phyloP scores from a whole-genome alignment of 768 basidiomycete species.

The Tremella yokohamensis region DNA sequence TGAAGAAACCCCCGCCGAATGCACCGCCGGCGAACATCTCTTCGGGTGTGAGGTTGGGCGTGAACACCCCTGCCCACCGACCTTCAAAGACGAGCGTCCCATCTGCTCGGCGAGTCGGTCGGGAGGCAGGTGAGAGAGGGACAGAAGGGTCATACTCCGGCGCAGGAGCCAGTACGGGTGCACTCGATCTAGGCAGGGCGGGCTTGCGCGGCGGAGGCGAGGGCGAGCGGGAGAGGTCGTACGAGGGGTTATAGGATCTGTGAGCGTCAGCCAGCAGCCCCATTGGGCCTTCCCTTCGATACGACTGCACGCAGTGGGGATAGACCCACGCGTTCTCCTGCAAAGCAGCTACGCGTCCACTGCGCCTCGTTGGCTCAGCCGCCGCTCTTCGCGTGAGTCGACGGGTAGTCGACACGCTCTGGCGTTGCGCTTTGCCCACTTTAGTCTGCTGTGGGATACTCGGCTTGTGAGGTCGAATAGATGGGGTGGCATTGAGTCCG shows the following conservation, averaged over 20 bases:
- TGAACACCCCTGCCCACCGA: conserved; percentile 43
- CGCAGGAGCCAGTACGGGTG: conserved; percentile 22
- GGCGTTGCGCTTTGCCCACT: conserved; percentile 3
- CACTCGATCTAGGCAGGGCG: conserved; percentile 4
- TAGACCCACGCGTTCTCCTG: conserved; percentile 2
- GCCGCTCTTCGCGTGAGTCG: neutral
- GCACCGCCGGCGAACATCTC: conserved; percentile 49
- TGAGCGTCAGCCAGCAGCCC: neutral
- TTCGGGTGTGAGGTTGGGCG: conserved; percentile 48
- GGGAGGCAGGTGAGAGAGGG: conserved; percentile 9
- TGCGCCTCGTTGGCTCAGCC: conserved; percentile 12
- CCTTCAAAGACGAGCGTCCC: conserved; percentile 45
- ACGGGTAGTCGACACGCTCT: conserved; percentile 4
- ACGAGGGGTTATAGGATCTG: neutral
- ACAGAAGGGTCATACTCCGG: conserved; percentile 21
- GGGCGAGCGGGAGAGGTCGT: neutral
- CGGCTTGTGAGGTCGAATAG: neutral
- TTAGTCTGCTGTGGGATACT: neutral
- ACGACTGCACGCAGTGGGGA: neutral
- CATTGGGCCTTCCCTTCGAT: conserved; percentile 1
- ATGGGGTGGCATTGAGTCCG: conserved; percentile 11
- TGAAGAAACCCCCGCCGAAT: conserved; percentile 47
- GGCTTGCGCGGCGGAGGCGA: conserved; percentile 1
- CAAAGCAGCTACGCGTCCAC: conserved; percentile 23
- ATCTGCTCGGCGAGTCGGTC: conserved; percentile 29